Evolutionary conservation across 345 rosid genomes (phyloP), one percentile per base, ranked within the genome.

Genomic region (Citrus cavaleriei): DNA sequence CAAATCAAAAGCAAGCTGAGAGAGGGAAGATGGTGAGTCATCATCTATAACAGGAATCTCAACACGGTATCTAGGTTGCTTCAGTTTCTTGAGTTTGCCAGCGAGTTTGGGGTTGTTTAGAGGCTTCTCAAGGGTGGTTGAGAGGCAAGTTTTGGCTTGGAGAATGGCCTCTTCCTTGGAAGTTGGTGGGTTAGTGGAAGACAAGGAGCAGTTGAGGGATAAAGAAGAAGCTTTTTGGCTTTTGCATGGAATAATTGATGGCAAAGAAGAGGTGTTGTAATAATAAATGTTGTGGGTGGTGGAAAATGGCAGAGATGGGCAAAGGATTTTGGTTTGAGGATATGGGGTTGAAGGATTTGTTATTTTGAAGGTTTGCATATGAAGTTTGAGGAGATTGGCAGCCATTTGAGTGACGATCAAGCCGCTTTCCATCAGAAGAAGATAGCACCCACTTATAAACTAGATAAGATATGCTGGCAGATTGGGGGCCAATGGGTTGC

Each of bases 151-250:
- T 73, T 88, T 93, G 83, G 95, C 95, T 84, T 91, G 94, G 74
- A 83, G 86, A 65, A 93, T 86, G 76, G 98, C 95, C 82, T 93
- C 97, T 85, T 91, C 98, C 83, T 84, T 93, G 75, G 98, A 85
- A 22, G 79, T 57, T 10, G 95, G 93, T 70, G 95, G 90, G 68
- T 79, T 65, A 25, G 95, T 77, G 76, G 90, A 77, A 75, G 97
- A 86, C 22, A 84, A 74, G 49, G 86, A 82, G 51, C 89, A 79
- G 58, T 51, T 85, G 66, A 87, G 84, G 68, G 85, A 77, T 0
- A 76, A 72, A 51, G 81, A 32, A 71, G 77, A 69, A 75, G 59
- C 25, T 7, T 19, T 35, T 68, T 70, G 83, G 74, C 84, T 77
- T 71, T 82, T 83, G 46, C 24, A 60, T 72, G 60, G 30, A 38